Conservation (phyloP, 371 early-diverging fungal genomes). For the Rhizopus delemar region DNA sequence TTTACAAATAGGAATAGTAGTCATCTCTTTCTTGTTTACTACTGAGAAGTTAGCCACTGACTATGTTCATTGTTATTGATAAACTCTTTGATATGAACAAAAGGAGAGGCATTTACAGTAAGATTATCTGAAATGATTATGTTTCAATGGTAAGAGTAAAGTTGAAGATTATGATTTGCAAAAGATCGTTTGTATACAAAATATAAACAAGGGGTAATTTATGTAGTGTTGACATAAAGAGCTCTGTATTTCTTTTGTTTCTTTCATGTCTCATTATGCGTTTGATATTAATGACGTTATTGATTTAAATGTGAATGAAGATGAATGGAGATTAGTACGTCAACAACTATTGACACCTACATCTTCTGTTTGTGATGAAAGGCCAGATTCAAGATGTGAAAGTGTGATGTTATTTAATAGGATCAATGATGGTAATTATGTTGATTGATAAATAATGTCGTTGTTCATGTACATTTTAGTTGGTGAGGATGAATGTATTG, state of each 20-base stretch:
- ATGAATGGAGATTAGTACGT: slow-evolving; percentile 20
- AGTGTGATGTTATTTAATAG: slow-evolving; percentile 27
- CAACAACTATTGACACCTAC: slow-evolving; percentile 24
- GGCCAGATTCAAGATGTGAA: slow-evolving; percentile 20
- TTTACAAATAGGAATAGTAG: too few relatives aligned
- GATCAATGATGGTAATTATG: slow-evolving; percentile 23
- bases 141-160: neutral
- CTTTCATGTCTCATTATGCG: neutral
- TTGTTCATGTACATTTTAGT: slow-evolving; percentile 8
- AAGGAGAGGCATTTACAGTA: too few relatives aligned
- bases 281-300: slow-evolving; percentile 16
- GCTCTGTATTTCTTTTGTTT: neutral
- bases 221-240: too few relatives aligned
- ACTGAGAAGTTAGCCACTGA: too few relatives aligned
- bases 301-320: slow-evolving; percentile 25
- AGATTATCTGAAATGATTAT: too few relatives aligned
- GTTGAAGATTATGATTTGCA: neutral
- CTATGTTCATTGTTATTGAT: too few relatives aligned
- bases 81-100: too few relatives aligned
- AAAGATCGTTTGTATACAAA: too few relatives aligned
- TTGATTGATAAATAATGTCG: neutral
- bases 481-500: slow-evolving; percentile 18
- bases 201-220: too few relatives aligned
- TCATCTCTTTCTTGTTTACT: too few relatives aligned
- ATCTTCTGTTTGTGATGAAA: slow-evolving; percentile 17